These are phyloP conservation scores for Tripterygium wilfordii DNA, from an alignment of 177 flowering plant species.

Conservation along the genomic window DNA sequence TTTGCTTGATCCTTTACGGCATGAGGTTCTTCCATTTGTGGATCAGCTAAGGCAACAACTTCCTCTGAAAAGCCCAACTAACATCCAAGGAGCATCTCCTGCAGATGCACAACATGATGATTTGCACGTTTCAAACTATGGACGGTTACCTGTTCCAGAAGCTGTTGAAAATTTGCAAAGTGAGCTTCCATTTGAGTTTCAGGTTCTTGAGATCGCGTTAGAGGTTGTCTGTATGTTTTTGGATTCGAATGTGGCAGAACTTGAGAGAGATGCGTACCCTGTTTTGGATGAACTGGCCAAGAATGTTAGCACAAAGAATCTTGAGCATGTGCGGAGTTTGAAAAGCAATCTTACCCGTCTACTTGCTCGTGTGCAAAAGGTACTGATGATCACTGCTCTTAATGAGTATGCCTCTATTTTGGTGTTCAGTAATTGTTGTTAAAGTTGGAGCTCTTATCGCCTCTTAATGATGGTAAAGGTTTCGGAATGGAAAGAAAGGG, in stretches of 20 bases:
- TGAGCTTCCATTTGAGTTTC: slow-evolving; percentile 98
- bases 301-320: slow-evolving; percentile 89
- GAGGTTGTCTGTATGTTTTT: slow-evolving; percentile 85
- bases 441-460: too few relatives aligned
- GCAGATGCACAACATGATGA: slow-evolving; percentile 36
- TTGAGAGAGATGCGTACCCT: slow-evolving; percentile 86
- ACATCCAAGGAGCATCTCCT: slow-evolving; percentile 23
- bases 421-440: too few relatives aligned
- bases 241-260: slow-evolving; percentile 76
- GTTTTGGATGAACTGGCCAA: slow-evolving; percentile 87
- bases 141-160: slow-evolving; percentile 58
- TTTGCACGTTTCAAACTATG: slow-evolving; percentile 25
- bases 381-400: slow-evolving; percentile 18
- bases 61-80: slow-evolving; percentile 38
- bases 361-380: slow-evolving; percentile 98
- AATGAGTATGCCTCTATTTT: too few relatives aligned
- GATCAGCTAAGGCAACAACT: slow-evolving; percentile 80
- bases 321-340: slow-evolving; percentile 83
- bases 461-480: too few relatives aligned
- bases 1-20: slow-evolving; percentile 78
- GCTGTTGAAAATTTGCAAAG: slow-evolving; percentile 56
- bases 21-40: slow-evolving; percentile 88
- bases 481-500: too few relatives aligned
- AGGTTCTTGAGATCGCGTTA: slow-evolving; percentile 88
- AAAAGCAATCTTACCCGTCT: slow-evolving; percentile 91